Base-by-base conservation (phyloP, 352 stramenopile genomes). In the Phytophthora ramorum region DNA sequence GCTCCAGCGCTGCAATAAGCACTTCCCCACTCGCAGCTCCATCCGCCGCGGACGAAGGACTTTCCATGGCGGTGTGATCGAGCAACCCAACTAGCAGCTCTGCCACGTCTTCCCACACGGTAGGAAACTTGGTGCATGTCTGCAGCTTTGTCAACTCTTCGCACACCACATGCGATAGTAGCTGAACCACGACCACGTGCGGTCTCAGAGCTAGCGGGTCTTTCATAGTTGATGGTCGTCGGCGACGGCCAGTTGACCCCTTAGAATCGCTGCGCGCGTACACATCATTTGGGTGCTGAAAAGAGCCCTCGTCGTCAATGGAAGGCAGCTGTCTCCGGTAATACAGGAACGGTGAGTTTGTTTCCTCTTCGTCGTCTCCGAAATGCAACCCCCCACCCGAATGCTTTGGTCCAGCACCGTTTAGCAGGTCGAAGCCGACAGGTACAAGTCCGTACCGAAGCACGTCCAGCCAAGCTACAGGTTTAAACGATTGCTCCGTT, bases 151-250 rank as follows among this genome's bases (percentile, higher is more conserved):
- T 73, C 32, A 93, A 70, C 20, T 91, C 72, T 53, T 90, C 71
- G 41, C 81, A 90, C 4, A 89, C 65, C 2, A 93, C 79, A 13
- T 77, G 78, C 12, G 85, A 91, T 1, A 93, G 28, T 46, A 93
- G 59, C 40, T 91, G 81, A 24, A 81, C 79, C 20, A 90, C 51
- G 8, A 91, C 58, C 14, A 93, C 66, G 52, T 89, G 83, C 2
- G 81, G 82, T 26, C 74, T 73, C 24, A 91, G 47, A 0, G 77
- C 81, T 44, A 87, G 52, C 17, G 81, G 81, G 20, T 93, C 82
- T 60, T 87, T 91, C 43, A 85, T 78, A 5, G 79, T 71, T 10
- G 78, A 90, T 38, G 84, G 69, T 7, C 80, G 73, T 3, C 81
- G 72, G 2, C 76, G 77, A 28, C 75, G 75, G 13, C 34, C 38